Evolutionary conservation across 2,329 filamentous ascomycete genomes (phyloP), one percentile per base, ranked within the genome.

Genomic region (Nectriaceae sp.): DNA sequence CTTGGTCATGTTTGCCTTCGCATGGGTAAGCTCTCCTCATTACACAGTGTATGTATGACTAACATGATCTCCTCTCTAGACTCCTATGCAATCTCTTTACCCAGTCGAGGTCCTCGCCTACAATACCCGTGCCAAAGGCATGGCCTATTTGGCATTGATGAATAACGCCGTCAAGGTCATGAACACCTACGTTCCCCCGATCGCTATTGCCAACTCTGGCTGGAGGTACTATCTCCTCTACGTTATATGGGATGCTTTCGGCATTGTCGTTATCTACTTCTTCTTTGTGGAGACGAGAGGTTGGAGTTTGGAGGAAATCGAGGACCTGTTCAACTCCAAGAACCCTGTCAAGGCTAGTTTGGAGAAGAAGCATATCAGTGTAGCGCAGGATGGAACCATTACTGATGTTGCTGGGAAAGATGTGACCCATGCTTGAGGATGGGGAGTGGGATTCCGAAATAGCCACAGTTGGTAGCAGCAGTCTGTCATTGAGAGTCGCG

Each of bases 61-160:
- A n/a, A n/a, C n/a, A n/a, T n/a, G n/a, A n/a, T n/a, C n/a, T n/a
- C n/a, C n/a, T n/a, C n/a, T n/a, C 26, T 31, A 15, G 26, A 31
- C 26, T 8, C 26, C 26, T 31, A 8, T 77, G 21, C 64, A 73
- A 22, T 66, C 75, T 35, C 67, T 67, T 15, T 78, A 76, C 58
- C 64, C 66, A 13, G 69, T 71, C 42, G 75, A 78, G 57, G 75
- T 78, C 50, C 59, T 74, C 13, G 70, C 70, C 0, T 73, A 63
- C 50, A 60, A 63, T 16, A 57, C 71, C 11, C 68, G 71, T 13
- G 49, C 49, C 16, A 31, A 38, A 4, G 49, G 49, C 2, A n/a
- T n/a, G n/a, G n/a, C n/a, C n/a, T n/a, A n/a, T n/a, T 42, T 52
- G 3, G 47, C 65, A 31, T 57, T 50, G 43, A 63, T 43, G 58